A percentile compares a stretch with the other conserved stretches of the same genome.
Evolutionary conservation across 2,329 filamentous ascomycete genomes (phyloP).

Genomic region (Diaporthe citriasiana): DNA sequence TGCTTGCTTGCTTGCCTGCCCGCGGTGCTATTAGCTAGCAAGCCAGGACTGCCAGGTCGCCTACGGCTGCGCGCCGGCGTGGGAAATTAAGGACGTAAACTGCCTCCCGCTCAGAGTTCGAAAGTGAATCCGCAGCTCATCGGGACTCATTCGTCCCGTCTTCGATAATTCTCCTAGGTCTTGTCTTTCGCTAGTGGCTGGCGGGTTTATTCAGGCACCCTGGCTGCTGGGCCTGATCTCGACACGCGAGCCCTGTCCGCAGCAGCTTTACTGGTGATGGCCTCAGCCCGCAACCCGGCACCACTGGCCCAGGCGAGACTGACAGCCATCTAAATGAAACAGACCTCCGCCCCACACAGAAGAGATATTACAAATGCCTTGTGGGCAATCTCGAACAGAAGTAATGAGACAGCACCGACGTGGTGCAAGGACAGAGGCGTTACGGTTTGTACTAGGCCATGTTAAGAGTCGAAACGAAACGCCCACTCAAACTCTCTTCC

Average conservation of each 20-base stretch:
- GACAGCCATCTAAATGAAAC: slow-evolving; percentile 28
- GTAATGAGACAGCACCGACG: slow-evolving; percentile 9
- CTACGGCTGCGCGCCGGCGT: neutral
- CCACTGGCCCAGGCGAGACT: neutral
- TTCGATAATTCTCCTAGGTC: slow-evolving; percentile 23
- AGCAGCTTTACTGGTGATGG: slow-evolving; percentile 6
- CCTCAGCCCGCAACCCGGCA: slow-evolving; percentile 5
- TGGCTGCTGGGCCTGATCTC: neutral
- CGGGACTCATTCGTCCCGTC: slow-evolving; percentile 25
- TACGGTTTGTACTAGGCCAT: slow-evolving; percentile 16
- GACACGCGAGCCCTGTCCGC: neutral
- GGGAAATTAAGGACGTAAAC: slow-evolving; percentile 20
- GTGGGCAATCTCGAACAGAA: slow-evolving; percentile 11
- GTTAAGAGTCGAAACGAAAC: slow-evolving; percentile 34
- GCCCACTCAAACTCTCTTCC: slow-evolving; percentile 27
- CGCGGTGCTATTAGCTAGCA: neutral
- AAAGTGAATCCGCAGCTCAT: slow-evolving; percentile 18
- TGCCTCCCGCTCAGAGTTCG: slow-evolving; percentile 23
- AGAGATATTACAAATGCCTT: slow-evolving; percentile 10
- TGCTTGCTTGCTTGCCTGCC: neutral
- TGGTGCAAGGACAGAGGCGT: slow-evolving; percentile 13
- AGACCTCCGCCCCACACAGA: slow-evolving; percentile 17
- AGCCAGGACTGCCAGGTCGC: too few relatives aligned
- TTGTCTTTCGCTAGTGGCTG: neutral
- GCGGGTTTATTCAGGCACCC: neutral